Evolutionary conservation across 352 stramenopile genomes (phyloP).

Genomic region (Phytopythium cucurbitacearum): DNA sequence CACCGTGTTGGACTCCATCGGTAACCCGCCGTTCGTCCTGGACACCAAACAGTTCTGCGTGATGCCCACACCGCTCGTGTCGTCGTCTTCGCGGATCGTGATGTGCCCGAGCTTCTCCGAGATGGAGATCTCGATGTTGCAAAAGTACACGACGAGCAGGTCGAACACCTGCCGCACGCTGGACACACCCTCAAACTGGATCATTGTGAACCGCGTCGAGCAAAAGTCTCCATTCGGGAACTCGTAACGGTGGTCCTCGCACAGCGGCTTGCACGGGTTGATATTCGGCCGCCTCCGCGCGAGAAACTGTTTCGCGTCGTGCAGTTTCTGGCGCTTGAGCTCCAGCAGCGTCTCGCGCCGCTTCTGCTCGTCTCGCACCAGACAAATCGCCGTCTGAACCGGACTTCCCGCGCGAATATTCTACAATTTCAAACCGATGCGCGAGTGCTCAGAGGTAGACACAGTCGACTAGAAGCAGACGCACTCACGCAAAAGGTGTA

Average conservation of each 20-base stretch:
- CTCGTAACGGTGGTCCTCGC: conserved; percentile 37
- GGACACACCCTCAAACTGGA: conserved; percentile 33
- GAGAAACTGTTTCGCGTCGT: conserved; percentile 24
- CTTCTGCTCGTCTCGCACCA: conserved; percentile 8
- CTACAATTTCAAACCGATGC: conserved; percentile 8
- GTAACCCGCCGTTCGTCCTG: conserved; percentile 21
- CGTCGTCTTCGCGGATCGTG: conserved; percentile 54
- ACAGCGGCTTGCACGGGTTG: conserved; percentile 25
- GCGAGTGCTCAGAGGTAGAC: neutral
- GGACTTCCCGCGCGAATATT: conserved; percentile 30
- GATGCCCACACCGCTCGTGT: conserved; percentile 34
- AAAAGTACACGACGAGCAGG: conserved; percentile 42
- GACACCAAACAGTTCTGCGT: conserved; percentile 45
- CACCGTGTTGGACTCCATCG: conserved; percentile 37
- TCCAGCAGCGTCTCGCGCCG: conserved; percentile 14
- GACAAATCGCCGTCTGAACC: conserved; percentile 24
- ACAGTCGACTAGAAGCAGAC: neutral
- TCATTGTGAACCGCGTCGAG: conserved; percentile 35
- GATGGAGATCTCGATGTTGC: conserved; percentile 61
- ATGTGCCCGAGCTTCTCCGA: conserved; percentile 51
- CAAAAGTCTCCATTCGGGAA: conserved; percentile 36
- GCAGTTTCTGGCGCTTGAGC: conserved; percentile 23
- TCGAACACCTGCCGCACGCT: conserved; percentile 48
- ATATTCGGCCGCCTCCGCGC: conserved; percentile 17
- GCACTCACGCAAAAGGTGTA: conserved; percentile 28